Evolutionary conservation across 306 rosid species (phyloP).

Genomic region (Castanea sativa): DNA sequence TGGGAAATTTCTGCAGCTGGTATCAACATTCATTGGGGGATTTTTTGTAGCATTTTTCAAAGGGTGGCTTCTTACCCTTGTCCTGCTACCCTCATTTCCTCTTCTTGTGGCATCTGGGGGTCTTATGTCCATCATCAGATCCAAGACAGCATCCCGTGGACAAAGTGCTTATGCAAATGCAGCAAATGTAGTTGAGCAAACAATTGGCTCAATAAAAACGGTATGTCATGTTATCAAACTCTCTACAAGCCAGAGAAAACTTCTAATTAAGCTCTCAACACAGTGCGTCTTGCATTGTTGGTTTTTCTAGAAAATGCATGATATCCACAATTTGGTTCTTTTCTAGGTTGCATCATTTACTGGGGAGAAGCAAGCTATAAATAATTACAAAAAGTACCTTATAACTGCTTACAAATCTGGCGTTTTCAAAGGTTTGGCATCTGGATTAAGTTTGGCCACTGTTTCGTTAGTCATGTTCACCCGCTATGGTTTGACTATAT

Average conservation of each 20-base stretch:
- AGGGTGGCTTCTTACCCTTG: conserved; percentile 87
- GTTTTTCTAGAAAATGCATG: too few species aligned
- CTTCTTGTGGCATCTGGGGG: conserved; percentile 65
- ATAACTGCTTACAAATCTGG: conserved; percentile 19
- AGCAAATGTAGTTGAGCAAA: conserved; percentile 79
- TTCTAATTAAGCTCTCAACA: too few species aligned
- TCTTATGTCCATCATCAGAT: conserved; percentile 43
- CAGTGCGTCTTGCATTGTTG: too few species aligned
- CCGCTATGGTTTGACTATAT: neutral
- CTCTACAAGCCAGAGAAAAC: too few species aligned
- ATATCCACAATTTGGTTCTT: neutral
- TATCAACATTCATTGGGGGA: conserved; percentile 68
- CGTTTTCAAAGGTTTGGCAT: conserved; percentile 17
- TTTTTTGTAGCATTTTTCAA: conserved; percentile 58
- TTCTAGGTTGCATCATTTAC: conserved; percentile 30
- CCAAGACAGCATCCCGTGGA: too few species aligned
- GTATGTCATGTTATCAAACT: conserved; percentile 36
- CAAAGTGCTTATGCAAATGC: conserved; percentile 41
- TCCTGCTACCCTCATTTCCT: conserved; percentile 76
- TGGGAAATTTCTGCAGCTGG: conserved; percentile 67
- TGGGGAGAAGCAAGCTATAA: conserved; percentile 33
- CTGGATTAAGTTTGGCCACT: conserved; percentile 15
- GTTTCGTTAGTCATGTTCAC: neutral
- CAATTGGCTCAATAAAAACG: conserved; percentile 81
- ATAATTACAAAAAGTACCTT: neutral